Evolutionary conservation across 208 protist genomes (phyloP).

Genomic region (Acanthamoeba royreba): DNA sequence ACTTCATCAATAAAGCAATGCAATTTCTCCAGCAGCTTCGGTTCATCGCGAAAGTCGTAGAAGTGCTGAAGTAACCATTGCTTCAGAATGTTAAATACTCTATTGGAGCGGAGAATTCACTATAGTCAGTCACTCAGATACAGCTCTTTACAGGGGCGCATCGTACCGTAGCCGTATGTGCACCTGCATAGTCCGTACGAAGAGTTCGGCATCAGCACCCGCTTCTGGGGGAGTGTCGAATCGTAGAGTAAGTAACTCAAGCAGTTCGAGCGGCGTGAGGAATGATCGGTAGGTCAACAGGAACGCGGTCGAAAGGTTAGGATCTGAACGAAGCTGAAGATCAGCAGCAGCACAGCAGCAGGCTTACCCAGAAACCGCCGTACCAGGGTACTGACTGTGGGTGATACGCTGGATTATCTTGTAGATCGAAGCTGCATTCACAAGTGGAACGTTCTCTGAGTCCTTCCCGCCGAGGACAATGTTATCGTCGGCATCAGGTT

Average conservation of each 20-base stretch:
- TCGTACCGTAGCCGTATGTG: background rate
- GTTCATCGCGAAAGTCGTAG: background rate
- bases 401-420: conserved; percentile 22
- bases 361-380: too few species aligned
- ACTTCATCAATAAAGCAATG: background rate
- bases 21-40: background rate
- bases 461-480: background rate
- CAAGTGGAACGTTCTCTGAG: background rate
- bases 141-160: too few species aligned
- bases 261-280: background rate
- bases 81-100: background rate
- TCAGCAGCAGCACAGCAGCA: too few species aligned
- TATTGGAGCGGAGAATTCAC: too few species aligned
- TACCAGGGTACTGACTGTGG: background rate
- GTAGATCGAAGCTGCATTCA: background rate
- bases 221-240: background rate
- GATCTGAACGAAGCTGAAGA: background rate
- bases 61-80: background rate
- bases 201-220: background rate
- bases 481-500: background rate
- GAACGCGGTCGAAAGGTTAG: background rate
- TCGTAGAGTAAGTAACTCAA: background rate
- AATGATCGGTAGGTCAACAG: conserved; percentile 42
- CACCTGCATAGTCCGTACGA: background rate
- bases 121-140: background rate